Evolutionary conservation across 176 grass and related monocot species (phyloP).

Genomic region (Oryza glumipatula): DNA sequence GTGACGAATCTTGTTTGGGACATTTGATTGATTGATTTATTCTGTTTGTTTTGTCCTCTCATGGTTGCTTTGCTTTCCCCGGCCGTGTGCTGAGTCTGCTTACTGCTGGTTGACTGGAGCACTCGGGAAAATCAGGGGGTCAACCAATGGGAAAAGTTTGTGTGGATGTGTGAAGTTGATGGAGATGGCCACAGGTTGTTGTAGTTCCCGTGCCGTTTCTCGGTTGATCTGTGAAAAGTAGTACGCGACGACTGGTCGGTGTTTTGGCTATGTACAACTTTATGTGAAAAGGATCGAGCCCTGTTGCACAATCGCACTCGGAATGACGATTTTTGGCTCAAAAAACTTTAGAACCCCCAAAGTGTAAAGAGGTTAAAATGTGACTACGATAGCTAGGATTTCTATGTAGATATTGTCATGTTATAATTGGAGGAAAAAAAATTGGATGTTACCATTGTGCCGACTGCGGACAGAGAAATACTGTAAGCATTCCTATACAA

Average conservation of each 20-base stretch:
- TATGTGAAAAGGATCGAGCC: not conserved
- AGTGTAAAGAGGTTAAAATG: no score
- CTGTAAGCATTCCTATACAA: no score
- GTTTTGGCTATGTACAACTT: not conserved
- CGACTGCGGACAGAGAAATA: no score
- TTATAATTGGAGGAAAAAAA: no score
- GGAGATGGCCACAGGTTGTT: not conserved
- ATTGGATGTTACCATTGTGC: no score
- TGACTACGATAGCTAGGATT: no score
- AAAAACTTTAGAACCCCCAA: not conserved
- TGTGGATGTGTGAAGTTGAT: not conserved
- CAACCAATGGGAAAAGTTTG: not conserved
- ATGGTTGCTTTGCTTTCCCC: not conserved
- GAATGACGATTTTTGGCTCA: not conserved
- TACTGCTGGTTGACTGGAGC: not conserved
- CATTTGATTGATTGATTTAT: not conserved
- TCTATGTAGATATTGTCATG: no score
- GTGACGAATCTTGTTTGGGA: not conserved
- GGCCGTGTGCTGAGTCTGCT: not conserved
- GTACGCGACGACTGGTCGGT: conserved; percentile 8
- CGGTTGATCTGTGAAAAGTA: not conserved
- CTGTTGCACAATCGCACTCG: not conserved
- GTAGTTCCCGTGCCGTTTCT: not conserved
- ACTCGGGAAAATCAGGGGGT: not conserved
- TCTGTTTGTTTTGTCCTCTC: not conserved